A percentile compares a stretch with the other conserved stretches of the same genome.
Conservation (phyloP, 2,329 filamentous ascomycete genomes). For the Beauveria varroae region DNA sequence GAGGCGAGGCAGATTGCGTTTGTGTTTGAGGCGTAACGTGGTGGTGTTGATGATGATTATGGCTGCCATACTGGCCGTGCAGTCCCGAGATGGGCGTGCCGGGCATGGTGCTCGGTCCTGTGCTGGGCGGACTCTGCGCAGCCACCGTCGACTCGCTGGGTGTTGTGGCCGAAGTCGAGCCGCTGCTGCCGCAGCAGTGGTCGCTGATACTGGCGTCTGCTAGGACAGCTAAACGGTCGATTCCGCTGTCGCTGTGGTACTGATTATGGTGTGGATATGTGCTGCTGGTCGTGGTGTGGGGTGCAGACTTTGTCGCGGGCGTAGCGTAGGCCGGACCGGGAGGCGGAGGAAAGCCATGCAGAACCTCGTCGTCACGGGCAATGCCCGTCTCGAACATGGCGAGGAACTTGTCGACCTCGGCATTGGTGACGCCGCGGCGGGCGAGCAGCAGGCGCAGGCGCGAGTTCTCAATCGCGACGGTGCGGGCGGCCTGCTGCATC, state of each 20-base stretch:
- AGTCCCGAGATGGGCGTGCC: conserved; percentile 4
- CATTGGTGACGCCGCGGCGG: conserved; percentile 29
- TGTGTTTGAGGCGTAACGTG: neutral
- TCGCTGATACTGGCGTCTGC: conserved; percentile 29
- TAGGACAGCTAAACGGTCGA: conserved; percentile 31
- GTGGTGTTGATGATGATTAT: neutral
- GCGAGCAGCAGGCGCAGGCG: conserved; percentile 35
- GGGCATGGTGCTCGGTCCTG: conserved; percentile 11
- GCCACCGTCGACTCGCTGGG: conserved; percentile 3
- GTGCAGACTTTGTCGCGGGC: neutral
- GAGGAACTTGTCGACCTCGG: conserved; percentile 34
- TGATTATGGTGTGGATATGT: conserved; percentile 3
- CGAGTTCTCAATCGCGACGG: conserved; percentile 41
- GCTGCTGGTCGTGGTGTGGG: neutral
- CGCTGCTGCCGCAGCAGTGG: conserved; percentile 15
- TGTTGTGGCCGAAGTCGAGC: neutral
- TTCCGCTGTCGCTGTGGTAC: conserved; percentile 4
- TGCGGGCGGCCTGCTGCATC: conserved; percentile 46
- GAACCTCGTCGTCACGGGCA: conserved; percentile 19
- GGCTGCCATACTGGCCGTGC: neutral
- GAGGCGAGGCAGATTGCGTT: conserved; percentile 16
- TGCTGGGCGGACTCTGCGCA: conserved; percentile 6
- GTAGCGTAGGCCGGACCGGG: neutral
- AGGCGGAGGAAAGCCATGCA: conserved; percentile 7
- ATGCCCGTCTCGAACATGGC: conserved; percentile 24